Evolutionary conservation across 2,329 filamentous ascomycete genomes (phyloP), one percentile per base, ranked within the genome.

Genomic region (Didymella pinodella): DNA sequence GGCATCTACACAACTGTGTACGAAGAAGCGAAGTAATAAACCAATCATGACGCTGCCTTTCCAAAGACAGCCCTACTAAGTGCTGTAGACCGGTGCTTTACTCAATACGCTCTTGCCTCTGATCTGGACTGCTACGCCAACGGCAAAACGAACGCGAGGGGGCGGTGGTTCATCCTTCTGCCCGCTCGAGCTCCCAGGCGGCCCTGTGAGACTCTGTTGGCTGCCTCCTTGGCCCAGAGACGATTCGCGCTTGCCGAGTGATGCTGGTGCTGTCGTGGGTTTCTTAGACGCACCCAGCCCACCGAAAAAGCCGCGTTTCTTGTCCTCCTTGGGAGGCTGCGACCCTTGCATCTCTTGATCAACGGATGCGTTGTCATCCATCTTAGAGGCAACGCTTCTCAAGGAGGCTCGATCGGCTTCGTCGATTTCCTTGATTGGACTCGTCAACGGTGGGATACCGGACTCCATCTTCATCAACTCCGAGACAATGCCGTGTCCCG

Each of bases 401-500:
- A 77, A 31, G 0, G 74, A 76, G 12, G 76, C 78, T 18, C 75
- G 72, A 55, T 83, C 81, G 10, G 76, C 75, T 29, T 77, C 76
- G 28, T 81, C 79, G 12, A 76, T 69, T 47, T 76, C 72, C 12
- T 75, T 65, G 25, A 82, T 77, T 4, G 80, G 80, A 8, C 71
- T 75, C n/a, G 72, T 75, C 28, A 84, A 72, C 6, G 80, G 72
- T 7, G 82, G 81, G 29, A 84, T 82, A 26, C 81, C 80, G 4
- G 81, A 79, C 75, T 98, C 95, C 4, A 92, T 80, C 71, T 96
- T 96, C 93, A 98, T 97, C 63, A 91, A 83, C 4, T 89, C 85
- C 2, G 87, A 81, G 61, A 89, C 83, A 57, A 98, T 83, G 41
- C 83, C 76, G 44, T 90, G 86, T 43, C 91, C 91, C 0, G 95